Evolutionary conservation across 2,329 filamentous ascomycete genomes (phyloP).

Genomic region (Zymoseptoria passerinii): DNA sequence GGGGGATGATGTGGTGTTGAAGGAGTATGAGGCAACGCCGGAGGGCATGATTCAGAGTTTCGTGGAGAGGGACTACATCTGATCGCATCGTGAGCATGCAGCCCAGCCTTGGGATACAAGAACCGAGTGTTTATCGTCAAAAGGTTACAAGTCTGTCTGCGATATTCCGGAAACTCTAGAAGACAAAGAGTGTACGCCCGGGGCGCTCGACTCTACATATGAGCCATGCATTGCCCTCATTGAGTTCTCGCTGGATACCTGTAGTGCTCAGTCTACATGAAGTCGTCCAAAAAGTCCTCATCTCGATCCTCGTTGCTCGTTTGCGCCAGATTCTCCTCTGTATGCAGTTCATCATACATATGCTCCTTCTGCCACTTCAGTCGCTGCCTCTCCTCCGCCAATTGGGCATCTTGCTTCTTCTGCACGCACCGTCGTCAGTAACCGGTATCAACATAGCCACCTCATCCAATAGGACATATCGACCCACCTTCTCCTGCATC

Average conservation of each 20-base stretch:
- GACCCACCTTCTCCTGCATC: slow-evolving; percentile 52
- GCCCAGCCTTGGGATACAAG: too few species aligned
- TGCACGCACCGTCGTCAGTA: slow-evolving; percentile 9
- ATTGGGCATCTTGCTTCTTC: slow-evolving; percentile 67
- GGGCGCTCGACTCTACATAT: too few species aligned
- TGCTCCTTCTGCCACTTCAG: slow-evolving; percentile 96
- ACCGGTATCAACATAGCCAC: background rate
- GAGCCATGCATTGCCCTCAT: too few species aligned
- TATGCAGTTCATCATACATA: slow-evolving; percentile 88
- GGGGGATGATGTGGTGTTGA: slow-evolving; percentile 61
- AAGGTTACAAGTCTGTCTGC: too few species aligned
- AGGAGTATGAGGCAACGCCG: slow-evolving; percentile 75
- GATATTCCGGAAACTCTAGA: too few species aligned
- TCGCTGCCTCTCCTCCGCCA: slow-evolving; percentile 74
- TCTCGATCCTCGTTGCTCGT: slow-evolving; percentile 80
- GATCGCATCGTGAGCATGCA: background rate
- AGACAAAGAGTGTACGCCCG: too few species aligned
- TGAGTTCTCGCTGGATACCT: too few species aligned
- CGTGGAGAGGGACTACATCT: slow-evolving; percentile 32
- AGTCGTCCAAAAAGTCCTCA: slow-evolving; percentile 77
- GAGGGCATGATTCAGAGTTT: slow-evolving; percentile 78
- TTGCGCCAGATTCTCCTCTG: slow-evolving; percentile 66
- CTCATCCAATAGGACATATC: background rate
- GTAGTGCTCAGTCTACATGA: slow-evolving; percentile 50
- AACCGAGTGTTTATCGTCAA: too few species aligned